Conservation (phyloP, 257 asterid species). For the Nicotiana sylvestris region DNA sequence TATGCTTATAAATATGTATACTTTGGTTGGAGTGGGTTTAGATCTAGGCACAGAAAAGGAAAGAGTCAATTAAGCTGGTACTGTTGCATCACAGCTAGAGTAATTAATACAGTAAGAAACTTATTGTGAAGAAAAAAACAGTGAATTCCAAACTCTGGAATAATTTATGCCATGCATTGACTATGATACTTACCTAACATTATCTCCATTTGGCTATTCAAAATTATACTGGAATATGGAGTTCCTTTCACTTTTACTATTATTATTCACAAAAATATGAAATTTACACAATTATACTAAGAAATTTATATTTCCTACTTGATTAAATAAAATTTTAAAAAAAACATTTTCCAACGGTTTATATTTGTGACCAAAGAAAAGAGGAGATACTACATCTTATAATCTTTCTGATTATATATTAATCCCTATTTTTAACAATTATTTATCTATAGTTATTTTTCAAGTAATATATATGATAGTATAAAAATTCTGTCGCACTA, state of each 20-base stretch:
- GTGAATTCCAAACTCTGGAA: background rate
- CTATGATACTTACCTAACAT: conserved; percentile 18
- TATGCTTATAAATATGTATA: background rate
- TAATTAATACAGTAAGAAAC: background rate
- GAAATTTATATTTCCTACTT: no score
- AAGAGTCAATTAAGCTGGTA: background rate
- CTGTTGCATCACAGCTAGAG: background rate
- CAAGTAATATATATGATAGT: no score
- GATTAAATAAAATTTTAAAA: no score
- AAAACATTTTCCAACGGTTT: no score
- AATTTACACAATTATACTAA: no score
- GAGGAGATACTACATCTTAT: no score
- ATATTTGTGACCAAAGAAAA: no score
- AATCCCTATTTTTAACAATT: no score
- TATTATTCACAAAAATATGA: no score
- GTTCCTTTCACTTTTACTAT: background rate
- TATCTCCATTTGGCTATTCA: background rate
- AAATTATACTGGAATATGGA: background rate
- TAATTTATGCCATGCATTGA: conserved; percentile 6
- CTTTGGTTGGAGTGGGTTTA: background rate
- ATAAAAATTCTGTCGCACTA: no score
- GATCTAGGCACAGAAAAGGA: conserved; percentile 12
- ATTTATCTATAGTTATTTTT: no score
- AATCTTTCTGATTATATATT: no score
- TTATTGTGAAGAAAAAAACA: background rate